Evolutionary conservation across 768 basidiomycete species (phyloP).

Genomic region (Suillus ampliporus): DNA sequence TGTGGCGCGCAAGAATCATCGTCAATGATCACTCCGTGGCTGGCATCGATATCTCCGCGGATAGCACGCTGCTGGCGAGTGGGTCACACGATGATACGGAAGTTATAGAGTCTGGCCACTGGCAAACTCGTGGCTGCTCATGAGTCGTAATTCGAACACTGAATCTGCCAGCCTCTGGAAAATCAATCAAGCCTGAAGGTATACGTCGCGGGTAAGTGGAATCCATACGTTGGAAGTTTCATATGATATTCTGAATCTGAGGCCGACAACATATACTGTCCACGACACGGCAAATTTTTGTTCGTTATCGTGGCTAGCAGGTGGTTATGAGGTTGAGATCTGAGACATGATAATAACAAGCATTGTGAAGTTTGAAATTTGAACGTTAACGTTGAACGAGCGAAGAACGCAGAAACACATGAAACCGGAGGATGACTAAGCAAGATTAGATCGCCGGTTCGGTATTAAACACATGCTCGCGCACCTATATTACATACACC

Average conservation of each 20-base stretch:
- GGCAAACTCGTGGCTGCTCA: not conserved
- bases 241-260: not conserved
- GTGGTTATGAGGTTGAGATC: not conserved
- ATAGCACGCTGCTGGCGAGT: not conserved
- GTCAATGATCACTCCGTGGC: not conserved
- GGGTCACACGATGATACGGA: not conserved
- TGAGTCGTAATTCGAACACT: not conserved
- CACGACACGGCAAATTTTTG: no score
- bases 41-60: not conserved
- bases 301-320: not conserved
- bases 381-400: no score
- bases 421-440: slow-evolving; percentile 3
- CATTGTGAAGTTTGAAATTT: no score
- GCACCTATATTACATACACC: not conserved
- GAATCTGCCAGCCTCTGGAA: not conserved
- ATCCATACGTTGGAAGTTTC: no score
- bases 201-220: not conserved
- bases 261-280: not conserved
- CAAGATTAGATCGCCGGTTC: not conserved
- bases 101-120: not conserved
- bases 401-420: not conserved
- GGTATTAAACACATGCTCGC: slow-evolving; percentile 2
- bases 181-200: not conserved
- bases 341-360: no score
- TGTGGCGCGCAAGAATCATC: not conserved